Base-by-base conservation (phyloP, 208 protist genomes). In the Acanthamoeba lenticulata region DNA sequence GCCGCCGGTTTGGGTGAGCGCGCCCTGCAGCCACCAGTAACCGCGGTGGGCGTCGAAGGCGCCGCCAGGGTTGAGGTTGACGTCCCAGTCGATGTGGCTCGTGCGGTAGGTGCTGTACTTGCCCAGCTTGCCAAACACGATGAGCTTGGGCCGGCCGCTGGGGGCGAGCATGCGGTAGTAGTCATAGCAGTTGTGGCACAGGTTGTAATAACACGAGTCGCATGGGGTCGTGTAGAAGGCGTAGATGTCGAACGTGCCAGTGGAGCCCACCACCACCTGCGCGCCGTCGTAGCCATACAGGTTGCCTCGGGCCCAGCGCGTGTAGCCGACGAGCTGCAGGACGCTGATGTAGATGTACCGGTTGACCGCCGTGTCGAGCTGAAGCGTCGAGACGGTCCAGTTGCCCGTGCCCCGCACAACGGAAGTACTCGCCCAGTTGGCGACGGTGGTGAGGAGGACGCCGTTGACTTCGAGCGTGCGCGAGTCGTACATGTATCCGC, bases 71-170 rank as follows among this genome's bases (percentile, higher is more conserved):
- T 92, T 77, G 65, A 92, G 55, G 65, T 92, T 57, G 32, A 92
- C 57, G 65, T 74, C 44, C 86, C 86, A 92, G 60, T 74, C 55
- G 42, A 92, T 49, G 86, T 92, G 49, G 32, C 44, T 32, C 55
- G 86, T 92, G 86, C 86, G 86, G 86, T 92, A 92, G 86, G 69
- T 92, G 60, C n/a, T 52, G 60, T 77, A 49, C 65, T 92, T 92
- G 86, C 44, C 65, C 86, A 29, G 15, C 17, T 45, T 42, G 86
- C 86, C 86, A 17, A 77, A 49, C 36, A 92, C 86, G 4, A 92
- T 40, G 60, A 92, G 44, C 65, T 49, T 92, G 60, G 86, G 86
- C n/a, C n/a, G n/a, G 40, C 45, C 32, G 45, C 40, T 77, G 38
- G 27, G 52, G 36, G 44, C 85, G 52, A 32, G 32, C 86, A 92